phyloP scores from a whole-genome alignment of 2,329 filamentous ascomycete genomes.

The Trichoderma koningiopsis region DNA sequence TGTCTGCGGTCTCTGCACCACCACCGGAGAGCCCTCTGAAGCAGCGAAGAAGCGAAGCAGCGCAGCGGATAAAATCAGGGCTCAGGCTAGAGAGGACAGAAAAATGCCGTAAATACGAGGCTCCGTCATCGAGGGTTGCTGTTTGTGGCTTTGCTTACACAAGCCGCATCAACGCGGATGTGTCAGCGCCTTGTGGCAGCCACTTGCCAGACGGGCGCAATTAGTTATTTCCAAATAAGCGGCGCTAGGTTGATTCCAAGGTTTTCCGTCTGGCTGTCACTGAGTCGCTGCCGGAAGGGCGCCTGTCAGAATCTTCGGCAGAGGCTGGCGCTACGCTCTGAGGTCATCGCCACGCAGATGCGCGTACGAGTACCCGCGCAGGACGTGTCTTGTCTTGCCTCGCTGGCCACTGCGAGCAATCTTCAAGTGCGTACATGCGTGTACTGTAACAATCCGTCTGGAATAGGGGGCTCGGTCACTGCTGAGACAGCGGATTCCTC shows the following conservation, averaged over 20 bases:
- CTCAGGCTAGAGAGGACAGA: background rate
- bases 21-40: slow-evolving; percentile 4
- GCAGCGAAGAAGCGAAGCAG: slow-evolving; percentile 1
- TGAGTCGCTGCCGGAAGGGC: slow-evolving; percentile 13
- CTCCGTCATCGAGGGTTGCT: slow-evolving; percentile 11
- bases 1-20: slow-evolving; percentile 1
- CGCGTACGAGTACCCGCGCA: background rate
- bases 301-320: slow-evolving; percentile 6
- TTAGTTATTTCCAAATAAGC: background rate
- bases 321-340: slow-evolving; percentile 4
- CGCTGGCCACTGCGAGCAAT: background rate
- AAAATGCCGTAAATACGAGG: slow-evolving; percentile 16
- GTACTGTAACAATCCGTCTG: background rate
- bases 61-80: slow-evolving; percentile 7
- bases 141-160: slow-evolving; percentile 14
- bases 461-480: slow-evolving; percentile 17
- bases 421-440: background rate
- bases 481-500: slow-evolving; percentile 25
- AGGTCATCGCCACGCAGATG: background rate
- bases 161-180: slow-evolving; percentile 1
- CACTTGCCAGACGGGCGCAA: background rate
- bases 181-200: slow-evolving; percentile 3
- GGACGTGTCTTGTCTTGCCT: background rate
- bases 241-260: background rate
- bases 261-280: background rate